Evolutionary conservation across 2,329 filamentous ascomycete species (phyloP), one percentile per base, ranked within the genome.

Genomic region (Ophiostoma himal-ulmi): DNA sequence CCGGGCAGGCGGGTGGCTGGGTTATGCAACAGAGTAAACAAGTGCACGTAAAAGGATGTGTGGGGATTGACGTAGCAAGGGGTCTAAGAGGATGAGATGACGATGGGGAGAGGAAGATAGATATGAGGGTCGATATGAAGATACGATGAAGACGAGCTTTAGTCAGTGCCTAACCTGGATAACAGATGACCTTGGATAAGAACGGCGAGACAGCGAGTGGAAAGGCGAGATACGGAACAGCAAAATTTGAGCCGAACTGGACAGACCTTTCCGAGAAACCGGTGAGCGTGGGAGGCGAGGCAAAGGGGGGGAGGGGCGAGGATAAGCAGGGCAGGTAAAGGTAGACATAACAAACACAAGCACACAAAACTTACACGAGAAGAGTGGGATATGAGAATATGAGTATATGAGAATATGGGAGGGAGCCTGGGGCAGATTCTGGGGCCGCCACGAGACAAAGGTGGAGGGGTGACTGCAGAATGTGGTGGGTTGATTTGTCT

Each of bases 301-400:
- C n/a, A 57, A 57, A n/a, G 6, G 22, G 11, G 26, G 22, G n/a
- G 8, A 57, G 52, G 8, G 22, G 17, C 7, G 22, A 14, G 52
- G 52, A 57, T 17, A 26, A 44, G 39, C 10, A 13, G 39, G 10
- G 39, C 8, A 44, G 39, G 30, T 30, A 30, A 30, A 44, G 39
- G 39, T 3, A 44, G 39, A 4, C 39, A 44, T 13, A 5, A 44
- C 14, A 44, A 13, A 17, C 5, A 22, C 52, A 26, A 26, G 52
- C 52, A 22, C 52, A 57, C 52, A 26, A 57, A 26, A 57, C 52
- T 57, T 57, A 57, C 52, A 57, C 52, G 22, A 57, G 52, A 17
- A 22, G 52, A 26, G 22, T 57, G n/a, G 22, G 52, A 57, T 57
- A 26, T 57, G 52, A 30, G 30, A 30, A 30, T 30, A 30, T 30